phyloP scores from a whole-genome alignment of 495 filamentous ascomycete genomes.

The Penicillium diatomitis region DNA sequence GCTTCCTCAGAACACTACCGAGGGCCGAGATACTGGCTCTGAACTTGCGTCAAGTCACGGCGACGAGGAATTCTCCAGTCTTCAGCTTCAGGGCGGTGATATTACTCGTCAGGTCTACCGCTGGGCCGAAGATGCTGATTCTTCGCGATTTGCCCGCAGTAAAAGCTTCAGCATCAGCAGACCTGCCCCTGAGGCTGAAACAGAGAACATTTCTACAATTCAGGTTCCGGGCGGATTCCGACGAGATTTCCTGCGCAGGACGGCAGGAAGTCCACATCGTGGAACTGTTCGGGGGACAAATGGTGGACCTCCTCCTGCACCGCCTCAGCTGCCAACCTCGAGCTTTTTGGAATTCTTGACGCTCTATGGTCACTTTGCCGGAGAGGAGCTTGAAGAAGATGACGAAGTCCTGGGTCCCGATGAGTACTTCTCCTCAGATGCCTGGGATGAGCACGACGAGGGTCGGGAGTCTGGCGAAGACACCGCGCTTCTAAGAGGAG shows the following conservation, averaged over 20 bases:
- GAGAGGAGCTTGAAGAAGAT: conserved; percentile 91
- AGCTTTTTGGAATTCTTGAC: conserved; percentile 94
- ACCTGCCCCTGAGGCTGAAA: conserved; percentile 67
- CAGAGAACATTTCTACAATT: conserved; percentile 75
- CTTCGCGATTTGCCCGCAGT: conserved; percentile 53
- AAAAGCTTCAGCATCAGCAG: conserved; percentile 74
- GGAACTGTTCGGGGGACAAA: conserved; percentile 34
- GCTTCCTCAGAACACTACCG: conserved; percentile 43
- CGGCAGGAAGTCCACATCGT: conserved; percentile 50
- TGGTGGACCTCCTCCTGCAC: conserved; percentile 25
- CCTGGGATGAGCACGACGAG: conserved; percentile 50
- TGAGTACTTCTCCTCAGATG: conserved; percentile 72
- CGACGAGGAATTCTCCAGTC: conserved; percentile 82
- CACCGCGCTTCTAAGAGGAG: conserved; percentile 68
- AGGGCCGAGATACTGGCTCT: conserved; percentile 32
- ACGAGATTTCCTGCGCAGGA: conserved; percentile 71
- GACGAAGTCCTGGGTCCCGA: conserved; percentile 77
- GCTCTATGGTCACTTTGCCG: conserved; percentile 93
- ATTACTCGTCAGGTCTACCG: conserved; percentile 89
- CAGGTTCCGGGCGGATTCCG: conserved; percentile 89
- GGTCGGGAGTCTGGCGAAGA: conserved; percentile 69
- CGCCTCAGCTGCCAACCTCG: conserved; percentile 63
- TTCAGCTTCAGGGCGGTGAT: conserved; percentile 87
- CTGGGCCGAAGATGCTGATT: conserved; percentile 78
- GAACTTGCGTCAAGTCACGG: conserved; percentile 42